phyloP scores from a whole-genome alignment of 345 rosid genomes.

The Aurinia saxatilis region DNA sequence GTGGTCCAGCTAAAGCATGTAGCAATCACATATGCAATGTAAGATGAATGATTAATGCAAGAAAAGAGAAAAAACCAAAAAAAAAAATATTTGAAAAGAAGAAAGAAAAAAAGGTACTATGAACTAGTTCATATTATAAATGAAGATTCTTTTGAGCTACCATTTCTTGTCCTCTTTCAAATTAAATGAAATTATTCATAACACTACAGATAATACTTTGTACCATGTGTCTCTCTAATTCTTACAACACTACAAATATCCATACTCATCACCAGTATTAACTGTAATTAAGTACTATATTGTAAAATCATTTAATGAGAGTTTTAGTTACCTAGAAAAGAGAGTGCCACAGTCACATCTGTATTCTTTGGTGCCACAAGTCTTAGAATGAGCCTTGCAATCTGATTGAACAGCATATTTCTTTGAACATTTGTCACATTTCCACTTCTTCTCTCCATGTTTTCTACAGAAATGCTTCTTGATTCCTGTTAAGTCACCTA shows the following conservation, averaged over 20 bases:
- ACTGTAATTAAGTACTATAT: background rate
- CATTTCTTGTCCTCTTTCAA: conserved; percentile 26
- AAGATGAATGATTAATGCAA: conserved; percentile 19
- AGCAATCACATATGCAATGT: conserved; percentile 16
- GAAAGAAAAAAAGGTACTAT: conserved; percentile 15
- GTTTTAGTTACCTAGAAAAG: conserved; percentile 60
- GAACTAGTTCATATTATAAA: conserved; percentile 28
- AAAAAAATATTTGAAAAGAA: background rate
- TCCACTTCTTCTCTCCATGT: conserved; percentile 97
- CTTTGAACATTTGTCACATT: conserved; percentile 89
- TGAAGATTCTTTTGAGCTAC: conserved; percentile 34
- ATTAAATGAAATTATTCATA: conserved; percentile 30
- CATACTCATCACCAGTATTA: conserved; percentile 4
- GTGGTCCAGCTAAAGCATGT: conserved; percentile 26
- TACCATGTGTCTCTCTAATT: conserved; percentile 28
- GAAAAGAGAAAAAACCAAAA: background rate
- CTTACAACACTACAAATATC: conserved; percentile 9
- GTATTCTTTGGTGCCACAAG: conserved; percentile 92
- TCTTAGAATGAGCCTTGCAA: conserved; percentile 95
- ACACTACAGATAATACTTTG: conserved; percentile 21
- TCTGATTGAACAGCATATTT: conserved; percentile 95
- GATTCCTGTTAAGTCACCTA: conserved; percentile 94
- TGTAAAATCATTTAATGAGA: background rate
- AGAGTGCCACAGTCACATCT: conserved; percentile 94
- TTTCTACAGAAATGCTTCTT: conserved; percentile 90